Base-by-base conservation (phyloP, 768 basidiomycete genomes). In the Melanogaster broomeanus region DNA sequence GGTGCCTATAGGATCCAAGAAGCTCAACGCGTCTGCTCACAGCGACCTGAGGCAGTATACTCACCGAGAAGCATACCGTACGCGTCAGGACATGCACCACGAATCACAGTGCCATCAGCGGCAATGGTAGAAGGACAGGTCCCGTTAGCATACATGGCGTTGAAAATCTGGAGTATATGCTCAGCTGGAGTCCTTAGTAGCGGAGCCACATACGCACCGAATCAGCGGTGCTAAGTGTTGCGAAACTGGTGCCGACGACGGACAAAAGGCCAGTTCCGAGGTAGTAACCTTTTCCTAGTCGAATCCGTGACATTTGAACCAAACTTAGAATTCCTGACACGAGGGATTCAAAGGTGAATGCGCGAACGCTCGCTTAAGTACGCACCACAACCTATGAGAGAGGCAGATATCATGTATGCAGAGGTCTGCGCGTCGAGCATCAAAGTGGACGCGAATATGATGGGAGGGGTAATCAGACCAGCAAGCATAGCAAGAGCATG, bases 401-500 rank as follows among this genome's bases (percentile, higher is more conserved):
- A 86, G 1, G 90, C 83, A 8, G 88, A 90, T 57, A 93, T 81
- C 84, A 92, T 82, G 62, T 92, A 93, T 0, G 86, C 73, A 11
- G 84, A 84, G 2, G 77, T 82, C 24, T 68, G 68, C 2, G 76
- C 61, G 43, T 87, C 83, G 18, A 91, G 70, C 51, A 70, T 82
- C 33, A 92, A 69, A 4, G 82, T 65, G 45, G 78, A 81, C 1
- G 87, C 81, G 58, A 92, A 85, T 52, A 90, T 87, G 59, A 91
- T 91, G 1, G 91, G 90, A 0, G 90, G 91, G 0, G 88, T 88
- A 59, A 92, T 90, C 38, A 90, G 73, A 3, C 88, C 89, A 2
- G 87, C 88, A 15, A 90, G 77, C 90, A 92, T 92, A 2, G 88
- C 88, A 10, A 91, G 80, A 2, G 86, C 80, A 61, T 90, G 88